These are phyloP conservation scores for Ammopiptanthus mongolicus DNA, from an alignment of 306 rosid genomes.

Conservation along the genomic window DNA sequence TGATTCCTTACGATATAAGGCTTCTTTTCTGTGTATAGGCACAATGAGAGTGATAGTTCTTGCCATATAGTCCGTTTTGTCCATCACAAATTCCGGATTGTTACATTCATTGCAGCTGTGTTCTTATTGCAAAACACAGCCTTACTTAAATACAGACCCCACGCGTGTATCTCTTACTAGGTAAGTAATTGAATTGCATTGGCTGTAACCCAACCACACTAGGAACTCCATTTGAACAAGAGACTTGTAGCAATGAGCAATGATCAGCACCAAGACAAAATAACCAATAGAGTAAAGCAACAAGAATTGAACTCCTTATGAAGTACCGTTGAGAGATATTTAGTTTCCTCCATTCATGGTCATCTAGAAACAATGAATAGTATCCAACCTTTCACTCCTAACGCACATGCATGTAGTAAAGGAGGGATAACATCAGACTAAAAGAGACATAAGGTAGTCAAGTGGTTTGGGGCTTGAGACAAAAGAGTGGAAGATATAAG, in stretches of 20 bases:
- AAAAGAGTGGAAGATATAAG: too few species aligned
- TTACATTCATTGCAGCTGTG: not conserved
- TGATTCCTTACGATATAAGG: not conserved
- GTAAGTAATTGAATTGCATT: not conserved
- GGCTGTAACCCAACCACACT: not conserved
- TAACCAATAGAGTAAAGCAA: not conserved
- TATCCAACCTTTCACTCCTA: too few species aligned
- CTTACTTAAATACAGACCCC: not conserved
- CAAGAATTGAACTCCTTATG: not conserved
- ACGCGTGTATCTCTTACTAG: not conserved
- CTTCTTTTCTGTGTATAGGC: not conserved
- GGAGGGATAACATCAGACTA: too few species aligned
- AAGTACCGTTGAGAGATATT: not conserved
- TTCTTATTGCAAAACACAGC: not conserved
- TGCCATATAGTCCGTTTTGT: too few species aligned
- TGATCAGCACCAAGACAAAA: not conserved
- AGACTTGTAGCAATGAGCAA: not conserved
- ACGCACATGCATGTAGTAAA: too few species aligned
- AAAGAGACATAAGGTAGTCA: too few species aligned
- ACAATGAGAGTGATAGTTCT: slow-evolving; percentile 4
- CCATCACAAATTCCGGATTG: not conserved
- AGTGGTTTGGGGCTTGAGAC: too few species aligned
- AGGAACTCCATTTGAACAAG: not conserved
- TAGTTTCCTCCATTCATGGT: not conserved
- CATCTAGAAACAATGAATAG: not conserved